Conservation (phyloP, 768 basidiomycete species). For the Podaxis sp. region DNA sequence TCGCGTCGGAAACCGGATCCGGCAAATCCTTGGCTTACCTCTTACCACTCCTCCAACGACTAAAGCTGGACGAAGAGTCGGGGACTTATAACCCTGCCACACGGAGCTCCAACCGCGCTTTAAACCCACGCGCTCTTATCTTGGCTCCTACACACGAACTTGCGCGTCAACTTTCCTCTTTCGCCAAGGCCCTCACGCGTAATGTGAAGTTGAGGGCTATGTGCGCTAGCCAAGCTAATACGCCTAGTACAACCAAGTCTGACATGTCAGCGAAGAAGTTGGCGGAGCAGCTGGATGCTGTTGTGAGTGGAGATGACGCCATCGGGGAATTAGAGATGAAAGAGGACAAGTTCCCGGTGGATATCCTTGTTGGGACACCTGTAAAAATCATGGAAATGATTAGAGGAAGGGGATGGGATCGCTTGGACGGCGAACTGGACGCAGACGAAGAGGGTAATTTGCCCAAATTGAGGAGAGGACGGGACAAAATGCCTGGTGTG, state of each 20-base stretch:
- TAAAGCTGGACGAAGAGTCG: slow-evolving; percentile 59
- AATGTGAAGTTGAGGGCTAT: slow-evolving; percentile 70
- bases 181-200: slow-evolving; percentile 74
- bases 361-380: slow-evolving; percentile 65
- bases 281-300: slow-evolving; percentile 28
- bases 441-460: slow-evolving; percentile 14
- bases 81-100: not conserved
- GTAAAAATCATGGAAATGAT: slow-evolving; percentile 61
- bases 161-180: slow-evolving; percentile 69
- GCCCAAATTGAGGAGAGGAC: slow-evolving; percentile 10
- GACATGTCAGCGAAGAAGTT: slow-evolving; percentile 47
- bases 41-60: slow-evolving; percentile 72
- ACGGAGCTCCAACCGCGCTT: slow-evolving; percentile 5
- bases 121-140: slow-evolving; percentile 74
- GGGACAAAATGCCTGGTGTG: slow-evolving; percentile 32
- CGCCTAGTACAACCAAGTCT: slow-evolving; percentile 23
- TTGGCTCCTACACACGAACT: slow-evolving; percentile 91
- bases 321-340: slow-evolving; percentile 14
- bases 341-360: slow-evolving; percentile 30
- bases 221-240: slow-evolving; percentile 64
- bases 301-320: slow-evolving; percentile 3
- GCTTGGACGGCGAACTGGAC: slow-evolving; percentile 17
- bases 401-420: slow-evolving; percentile 52
- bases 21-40: slow-evolving; percentile 92
- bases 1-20: slow-evolving; percentile 88